phyloP scores from a whole-genome alignment of 2,329 filamentous ascomycete genomes.

The Neophaeococcomyces aloes region DNA sequence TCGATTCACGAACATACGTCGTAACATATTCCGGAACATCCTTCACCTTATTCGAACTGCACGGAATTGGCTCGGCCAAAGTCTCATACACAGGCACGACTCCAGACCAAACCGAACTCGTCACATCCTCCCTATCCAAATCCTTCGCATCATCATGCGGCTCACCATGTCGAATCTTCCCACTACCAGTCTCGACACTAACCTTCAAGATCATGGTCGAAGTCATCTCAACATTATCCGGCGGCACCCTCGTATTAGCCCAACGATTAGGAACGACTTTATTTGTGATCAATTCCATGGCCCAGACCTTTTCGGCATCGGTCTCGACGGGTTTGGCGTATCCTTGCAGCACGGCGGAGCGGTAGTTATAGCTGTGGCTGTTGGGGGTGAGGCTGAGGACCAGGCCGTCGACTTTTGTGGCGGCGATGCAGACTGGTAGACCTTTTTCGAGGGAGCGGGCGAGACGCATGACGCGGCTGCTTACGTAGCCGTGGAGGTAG shows the following conservation, averaged over 20 bases:
- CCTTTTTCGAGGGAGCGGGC: conserved; percentile 41
- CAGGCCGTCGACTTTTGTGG: conserved; percentile 66
- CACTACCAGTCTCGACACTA: conserved; percentile 58
- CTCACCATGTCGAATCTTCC: conserved; percentile 59
- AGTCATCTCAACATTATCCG: conserved; percentile 62
- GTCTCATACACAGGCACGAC: conserved; percentile 55
- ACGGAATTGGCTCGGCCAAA: conserved; percentile 53
- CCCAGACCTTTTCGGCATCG: conserved; percentile 61
- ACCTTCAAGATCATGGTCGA: conserved; percentile 64
- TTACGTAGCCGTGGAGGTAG: conserved; percentile 79
- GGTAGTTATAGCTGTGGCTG: conserved; percentile 78
- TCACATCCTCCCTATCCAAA: conserved; percentile 38
- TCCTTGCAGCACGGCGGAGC: conserved; percentile 67
- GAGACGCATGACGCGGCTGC: conserved; percentile 63
- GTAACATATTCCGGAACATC: conserved; percentile 53
- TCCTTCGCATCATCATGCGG: conserved; percentile 54
- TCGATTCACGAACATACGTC: conserved; percentile 38
- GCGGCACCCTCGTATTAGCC: conserved; percentile 57
- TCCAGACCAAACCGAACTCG: conserved; percentile 46
- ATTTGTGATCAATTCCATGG: conserved; percentile 69
- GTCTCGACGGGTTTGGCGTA: conserved; percentile 58
- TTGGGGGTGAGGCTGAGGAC: conserved; percentile 71
- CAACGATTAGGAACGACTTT: conserved; percentile 60
- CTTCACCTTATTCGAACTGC: conserved; percentile 47
- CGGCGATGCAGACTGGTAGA: conserved; percentile 61